phyloP scores from a whole-genome alignment of 176 grass and related monocot species.

The Saccharum spontaneum region DNA sequence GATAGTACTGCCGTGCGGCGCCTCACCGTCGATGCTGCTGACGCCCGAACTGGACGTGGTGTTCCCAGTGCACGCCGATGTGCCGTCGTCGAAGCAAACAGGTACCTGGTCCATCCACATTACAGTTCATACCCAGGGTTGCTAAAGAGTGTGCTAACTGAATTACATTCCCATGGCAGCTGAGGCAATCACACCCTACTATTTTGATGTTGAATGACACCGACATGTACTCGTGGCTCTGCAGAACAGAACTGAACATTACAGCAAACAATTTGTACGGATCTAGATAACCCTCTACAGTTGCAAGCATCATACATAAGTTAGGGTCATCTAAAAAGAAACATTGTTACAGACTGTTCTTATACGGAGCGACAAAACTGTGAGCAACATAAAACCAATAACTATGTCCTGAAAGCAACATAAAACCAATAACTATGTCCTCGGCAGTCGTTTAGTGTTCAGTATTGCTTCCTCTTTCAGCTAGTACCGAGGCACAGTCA shows the following conservation, averaged over 20 bases:
- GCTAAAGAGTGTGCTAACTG: no score
- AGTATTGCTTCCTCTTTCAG: background rate
- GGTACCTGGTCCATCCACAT: no score
- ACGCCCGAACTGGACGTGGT: no score
- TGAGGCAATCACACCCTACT: background rate
- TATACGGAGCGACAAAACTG: background rate
- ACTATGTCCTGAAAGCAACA: background rate
- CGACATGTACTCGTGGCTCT: background rate
- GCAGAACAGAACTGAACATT: background rate
- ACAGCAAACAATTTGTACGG: background rate
- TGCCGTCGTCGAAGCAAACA: no score
- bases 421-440: background rate
- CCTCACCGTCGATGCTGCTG: no score
- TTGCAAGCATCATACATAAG: background rate
- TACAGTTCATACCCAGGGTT: no score
- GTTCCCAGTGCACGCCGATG: no score
- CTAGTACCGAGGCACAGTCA: background rate
- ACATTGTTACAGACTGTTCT: background rate
- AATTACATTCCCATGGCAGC: background rate
- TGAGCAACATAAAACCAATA: background rate
- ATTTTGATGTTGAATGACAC: background rate
- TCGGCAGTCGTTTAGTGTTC: background rate
- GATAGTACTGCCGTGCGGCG: no score
- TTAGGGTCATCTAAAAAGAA: background rate
- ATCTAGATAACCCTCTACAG: background rate